Conservation (phyloP, 345 rosid species). For the Eutrema heterophyllum region DNA sequence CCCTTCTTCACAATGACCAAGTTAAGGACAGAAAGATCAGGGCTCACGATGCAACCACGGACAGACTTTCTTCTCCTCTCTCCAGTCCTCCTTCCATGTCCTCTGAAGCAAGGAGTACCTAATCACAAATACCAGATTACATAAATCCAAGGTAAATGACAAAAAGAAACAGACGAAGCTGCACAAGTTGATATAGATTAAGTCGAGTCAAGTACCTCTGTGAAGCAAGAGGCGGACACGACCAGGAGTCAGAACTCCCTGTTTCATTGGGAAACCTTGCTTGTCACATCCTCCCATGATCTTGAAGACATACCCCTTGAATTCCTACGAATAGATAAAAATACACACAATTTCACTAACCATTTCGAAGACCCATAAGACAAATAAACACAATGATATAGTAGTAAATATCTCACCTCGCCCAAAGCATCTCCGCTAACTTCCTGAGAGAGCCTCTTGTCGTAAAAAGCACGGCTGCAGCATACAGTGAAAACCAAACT, state of each 20-base stretch:
- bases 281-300: slow-evolving; percentile 94
- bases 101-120: slow-evolving; percentile 87
- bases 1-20: slow-evolving; percentile 90
- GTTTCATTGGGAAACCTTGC: slow-evolving; percentile 93
- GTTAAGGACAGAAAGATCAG: slow-evolving; percentile 79
- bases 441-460: slow-evolving; percentile 89
- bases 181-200: not conserved
- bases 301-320: slow-evolving; percentile 80
- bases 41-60: slow-evolving; percentile 90
- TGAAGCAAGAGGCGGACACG: slow-evolving; percentile 84
- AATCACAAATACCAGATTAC: not conserved
- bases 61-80: slow-evolving; percentile 89
- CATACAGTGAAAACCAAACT: not conserved
- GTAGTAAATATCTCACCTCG: slow-evolving; percentile 40
- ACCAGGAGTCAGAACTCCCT: slow-evolving; percentile 80
- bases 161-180: not conserved
- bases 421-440: slow-evolving; percentile 76
- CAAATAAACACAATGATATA: too few species aligned
- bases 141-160: not conserved
- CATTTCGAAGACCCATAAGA: not conserved
- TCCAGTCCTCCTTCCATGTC: slow-evolving; percentile 71
- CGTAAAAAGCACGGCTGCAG: slow-evolving; percentile 70
- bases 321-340: slow-evolving; percentile 40
- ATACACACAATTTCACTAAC: not conserved
- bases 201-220: slow-evolving; percentile 38